A percentile compares a stretch with the other conserved stretches of the same genome.
phyloP scores from a whole-genome alignment of 140 eudicot genomes.

The Erigeron philadelphicus region DNA sequence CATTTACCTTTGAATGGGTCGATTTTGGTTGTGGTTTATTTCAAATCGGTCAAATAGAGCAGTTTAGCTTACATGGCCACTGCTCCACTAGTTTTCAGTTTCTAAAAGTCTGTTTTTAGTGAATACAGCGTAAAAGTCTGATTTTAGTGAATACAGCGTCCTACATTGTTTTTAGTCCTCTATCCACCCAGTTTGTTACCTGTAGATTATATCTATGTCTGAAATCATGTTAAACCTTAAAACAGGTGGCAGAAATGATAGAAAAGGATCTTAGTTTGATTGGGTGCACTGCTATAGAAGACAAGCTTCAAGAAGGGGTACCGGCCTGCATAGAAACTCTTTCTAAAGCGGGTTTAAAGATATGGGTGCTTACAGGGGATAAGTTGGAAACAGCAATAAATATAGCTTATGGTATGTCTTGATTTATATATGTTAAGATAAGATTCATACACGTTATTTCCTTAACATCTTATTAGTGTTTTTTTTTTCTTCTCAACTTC shows the following conservation, averaged over 20 bases:
- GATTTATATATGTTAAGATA: not conserved
- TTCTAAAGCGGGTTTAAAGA: conserved; percentile 86
- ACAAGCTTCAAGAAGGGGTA: conserved; percentile 98
- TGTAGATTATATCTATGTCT: conserved; percentile 3
- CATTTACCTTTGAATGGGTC: conserved; percentile 10
- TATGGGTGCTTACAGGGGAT: conserved; percentile 98
- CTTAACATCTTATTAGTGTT: conserved; percentile 12
- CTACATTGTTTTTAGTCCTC: not conserved
- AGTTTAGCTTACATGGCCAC: too few species aligned
- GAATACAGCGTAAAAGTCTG: not conserved
- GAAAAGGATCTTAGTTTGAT: conserved; percentile 74
- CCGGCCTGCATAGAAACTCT: conserved; percentile 94
- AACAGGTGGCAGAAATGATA: conserved; percentile 80
- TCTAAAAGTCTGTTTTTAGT: not conserved
- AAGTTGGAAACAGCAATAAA: conserved; percentile 96
- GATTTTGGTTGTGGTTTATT: not conserved
- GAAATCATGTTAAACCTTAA: conserved; percentile 16
- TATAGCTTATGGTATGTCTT: conserved; percentile 71
- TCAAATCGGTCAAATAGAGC: not conserved
- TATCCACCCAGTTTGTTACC: not conserved
- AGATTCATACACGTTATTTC: not conserved
- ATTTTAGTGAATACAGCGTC: not conserved
- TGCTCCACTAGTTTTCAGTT: not conserved
- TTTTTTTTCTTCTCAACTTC: conserved; percentile 13
- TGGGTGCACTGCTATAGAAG: conserved; percentile 96